These are phyloP conservation scores for Carex cristatella DNA, from an alignment of 176 grass and related monocot genomes.

Conservation along the genomic window DNA sequence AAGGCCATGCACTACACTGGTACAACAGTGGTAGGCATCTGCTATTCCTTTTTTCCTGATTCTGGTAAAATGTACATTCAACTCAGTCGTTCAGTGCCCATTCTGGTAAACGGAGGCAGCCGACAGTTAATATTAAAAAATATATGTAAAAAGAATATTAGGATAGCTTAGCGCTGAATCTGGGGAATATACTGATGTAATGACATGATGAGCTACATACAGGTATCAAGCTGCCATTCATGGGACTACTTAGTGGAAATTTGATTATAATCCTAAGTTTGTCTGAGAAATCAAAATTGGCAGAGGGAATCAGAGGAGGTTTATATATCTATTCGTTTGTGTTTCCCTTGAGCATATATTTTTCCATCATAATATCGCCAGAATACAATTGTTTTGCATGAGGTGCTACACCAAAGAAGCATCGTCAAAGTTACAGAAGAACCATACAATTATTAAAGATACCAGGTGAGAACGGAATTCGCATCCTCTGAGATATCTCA, in stretches of 20 bases:
- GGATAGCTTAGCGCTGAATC: neutral
- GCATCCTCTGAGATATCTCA: no score
- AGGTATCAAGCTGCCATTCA: neutral
- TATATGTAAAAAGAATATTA: neutral
- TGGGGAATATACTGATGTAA: neutral
- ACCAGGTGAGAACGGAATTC: no score
- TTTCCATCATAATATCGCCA: neutral
- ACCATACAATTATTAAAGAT: neutral
- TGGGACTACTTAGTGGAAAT: neutral
- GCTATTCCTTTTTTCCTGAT: no score
- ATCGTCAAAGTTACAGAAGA: constrained; percentile 2
- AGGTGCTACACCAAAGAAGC: neutral
- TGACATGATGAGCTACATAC: neutral
- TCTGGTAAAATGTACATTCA: no score
- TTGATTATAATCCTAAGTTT: no score
- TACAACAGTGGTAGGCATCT: no score
- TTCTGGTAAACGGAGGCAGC: neutral
- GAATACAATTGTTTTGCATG: neutral
- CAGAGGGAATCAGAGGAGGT: neutral
- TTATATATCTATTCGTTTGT: neutral
- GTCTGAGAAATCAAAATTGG: neutral
- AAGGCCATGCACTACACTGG: no score
- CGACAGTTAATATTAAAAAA: neutral
- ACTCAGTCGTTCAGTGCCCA: no score
- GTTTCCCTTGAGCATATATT: neutral